These are phyloP conservation scores for Asterophora lycoperdoides DNA, from an alignment of 768 basidiomycete genomes.

Conservation along the genomic window DNA sequence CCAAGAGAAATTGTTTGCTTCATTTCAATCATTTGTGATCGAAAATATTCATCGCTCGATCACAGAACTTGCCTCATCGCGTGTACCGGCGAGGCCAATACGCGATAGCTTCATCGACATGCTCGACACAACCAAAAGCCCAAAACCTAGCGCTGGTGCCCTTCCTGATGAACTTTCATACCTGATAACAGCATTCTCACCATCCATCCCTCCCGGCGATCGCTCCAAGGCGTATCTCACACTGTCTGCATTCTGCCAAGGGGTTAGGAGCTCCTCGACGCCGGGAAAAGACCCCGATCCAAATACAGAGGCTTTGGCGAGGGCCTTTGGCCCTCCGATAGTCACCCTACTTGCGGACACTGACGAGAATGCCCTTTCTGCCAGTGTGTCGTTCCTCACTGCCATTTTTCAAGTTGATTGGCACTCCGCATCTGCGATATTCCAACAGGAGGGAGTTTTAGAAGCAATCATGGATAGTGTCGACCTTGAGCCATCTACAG, in stretches of 20 bases:
- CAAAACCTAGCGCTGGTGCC: conserved; percentile 23
- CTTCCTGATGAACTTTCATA: conserved; percentile 53
- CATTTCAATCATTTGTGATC: conserved; percentile 4
- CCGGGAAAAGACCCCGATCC: conserved; percentile 38
- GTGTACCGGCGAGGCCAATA: not conserved
- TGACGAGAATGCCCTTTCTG: conserved; percentile 47
- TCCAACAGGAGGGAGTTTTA: conserved; percentile 57
- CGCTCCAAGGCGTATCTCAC: conserved; percentile 70
- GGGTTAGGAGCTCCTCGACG: conserved; percentile 37
- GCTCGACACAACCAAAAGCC: conserved; percentile 27
- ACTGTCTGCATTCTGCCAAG: conserved; percentile 66
- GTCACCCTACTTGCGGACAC: conserved; percentile 50
- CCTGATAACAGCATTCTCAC: conserved; percentile 49
- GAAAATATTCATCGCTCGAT: not conserved
- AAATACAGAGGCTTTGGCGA: conserved; percentile 46
- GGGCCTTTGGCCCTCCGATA: conserved; percentile 48
- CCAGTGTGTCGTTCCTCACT: conserved; percentile 62
- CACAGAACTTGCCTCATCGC: not conserved
- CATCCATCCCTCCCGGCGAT: conserved; percentile 36
- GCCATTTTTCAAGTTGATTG: conserved; percentile 85
- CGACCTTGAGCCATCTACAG: conserved; percentile 52
- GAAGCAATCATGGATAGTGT: conserved; percentile 65
- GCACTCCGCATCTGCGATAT: conserved; percentile 59
- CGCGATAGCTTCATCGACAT: conserved; percentile 3
- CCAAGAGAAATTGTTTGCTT: too few relatives aligned